phyloP scores from a whole-genome alignment of 2,329 filamentous ascomycete species.

The Thielaviopsis ethacetica region DNA sequence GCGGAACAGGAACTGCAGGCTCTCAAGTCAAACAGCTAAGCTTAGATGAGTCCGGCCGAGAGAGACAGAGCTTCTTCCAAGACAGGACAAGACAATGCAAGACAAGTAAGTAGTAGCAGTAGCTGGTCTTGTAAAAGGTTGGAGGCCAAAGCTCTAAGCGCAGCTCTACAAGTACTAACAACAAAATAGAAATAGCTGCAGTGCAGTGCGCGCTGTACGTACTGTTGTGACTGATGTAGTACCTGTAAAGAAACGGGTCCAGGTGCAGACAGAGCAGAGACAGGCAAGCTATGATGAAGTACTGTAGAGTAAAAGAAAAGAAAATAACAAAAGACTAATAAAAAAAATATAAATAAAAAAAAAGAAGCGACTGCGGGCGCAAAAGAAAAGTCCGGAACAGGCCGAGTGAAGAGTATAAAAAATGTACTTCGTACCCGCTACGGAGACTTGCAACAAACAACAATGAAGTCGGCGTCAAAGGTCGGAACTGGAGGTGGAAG shows the following conservation, averaged over 20 bases:
- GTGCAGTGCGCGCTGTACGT: too few species aligned
- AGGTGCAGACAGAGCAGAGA: conserved; percentile 21
- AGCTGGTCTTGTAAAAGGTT: background rate
- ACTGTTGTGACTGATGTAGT: background rate
- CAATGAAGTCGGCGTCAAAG: background rate
- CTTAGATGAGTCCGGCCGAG: background rate
- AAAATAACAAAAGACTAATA: background rate
- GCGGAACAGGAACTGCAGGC: background rate
- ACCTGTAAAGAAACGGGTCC: conserved; percentile 19
- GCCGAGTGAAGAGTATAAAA: background rate
- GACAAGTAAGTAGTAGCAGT: too few species aligned
- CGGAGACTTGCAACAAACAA: background rate
- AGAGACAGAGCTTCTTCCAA: background rate
- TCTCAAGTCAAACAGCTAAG: background rate
- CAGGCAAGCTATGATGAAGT: conserved; percentile 4
- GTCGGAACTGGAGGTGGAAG: background rate
- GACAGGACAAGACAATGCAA: background rate
- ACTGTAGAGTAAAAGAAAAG: conserved; percentile 16
- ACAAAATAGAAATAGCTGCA: too few species aligned
- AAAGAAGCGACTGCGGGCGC: background rate
- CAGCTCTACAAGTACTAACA: background rate
- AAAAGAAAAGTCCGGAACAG: background rate
- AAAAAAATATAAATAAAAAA: background rate
- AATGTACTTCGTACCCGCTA: too few species aligned
- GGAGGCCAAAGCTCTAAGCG: background rate